Evolutionary conservation across 768 basidiomycete species (phyloP).

Genomic region (Albatrellus ellisii): DNA sequence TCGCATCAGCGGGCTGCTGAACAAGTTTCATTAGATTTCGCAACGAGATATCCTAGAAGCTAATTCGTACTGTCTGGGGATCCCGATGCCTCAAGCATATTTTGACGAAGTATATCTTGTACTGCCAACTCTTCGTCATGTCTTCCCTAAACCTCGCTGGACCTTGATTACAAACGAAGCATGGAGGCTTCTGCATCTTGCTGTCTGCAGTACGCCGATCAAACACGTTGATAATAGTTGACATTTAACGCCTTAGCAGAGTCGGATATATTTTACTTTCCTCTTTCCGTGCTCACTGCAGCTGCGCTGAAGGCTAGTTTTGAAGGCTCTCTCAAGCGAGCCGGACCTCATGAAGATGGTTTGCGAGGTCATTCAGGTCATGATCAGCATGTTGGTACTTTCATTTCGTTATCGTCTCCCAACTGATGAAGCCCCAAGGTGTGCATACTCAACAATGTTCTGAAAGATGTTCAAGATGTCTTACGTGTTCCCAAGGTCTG

Average conservation of each 20-base stretch:
- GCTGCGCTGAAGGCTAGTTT: slow-evolving; percentile 10
- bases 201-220: neutral
- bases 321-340: too few species aligned
- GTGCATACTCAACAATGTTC: neutral
- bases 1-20: neutral
- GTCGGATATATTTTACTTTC: slow-evolving; percentile 8
- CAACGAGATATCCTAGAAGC: slow-evolving; percentile 10
- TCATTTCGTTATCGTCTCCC: neutral
- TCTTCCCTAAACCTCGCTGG: slow-evolving; percentile 4
- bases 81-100: slow-evolving; percentile 10
- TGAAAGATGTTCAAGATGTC: slow-evolving; percentile 5
- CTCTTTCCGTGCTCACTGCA: slow-evolving; percentile 9
- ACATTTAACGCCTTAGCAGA: slow-evolving; percentile 1
- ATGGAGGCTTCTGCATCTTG: slow-evolving; percentile 8
- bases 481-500: slow-evolving; percentile 6
- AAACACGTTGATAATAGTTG: neutral
- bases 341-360: too few species aligned
- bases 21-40: neutral
- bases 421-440: neutral
- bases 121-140: slow-evolving; percentile 7
- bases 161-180: slow-evolving; percentile 1
- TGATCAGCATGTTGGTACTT: too few species aligned
- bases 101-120: slow-evolving; percentile 8
- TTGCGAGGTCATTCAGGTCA: too few species aligned
- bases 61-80: slow-evolving; percentile 7